A percentile compares a stretch with the other conserved stretches of the same genome.
Conservation (phyloP, 2,329 filamentous ascomycete genomes). For the Penicillium sclerotiorum region DNA sequence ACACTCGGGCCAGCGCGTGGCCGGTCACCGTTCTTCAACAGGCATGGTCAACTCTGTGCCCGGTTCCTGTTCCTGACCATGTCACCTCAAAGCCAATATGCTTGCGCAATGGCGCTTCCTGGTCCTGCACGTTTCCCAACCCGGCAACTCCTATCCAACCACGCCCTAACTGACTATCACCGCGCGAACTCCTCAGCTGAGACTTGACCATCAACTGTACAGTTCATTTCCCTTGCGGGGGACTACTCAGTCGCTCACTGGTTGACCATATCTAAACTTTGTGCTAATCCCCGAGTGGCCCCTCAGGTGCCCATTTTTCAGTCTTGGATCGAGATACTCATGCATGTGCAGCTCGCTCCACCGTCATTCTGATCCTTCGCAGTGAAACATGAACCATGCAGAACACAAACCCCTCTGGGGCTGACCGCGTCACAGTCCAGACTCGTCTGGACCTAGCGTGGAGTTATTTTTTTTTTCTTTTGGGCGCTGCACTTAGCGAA, state of each 20-base stretch:
- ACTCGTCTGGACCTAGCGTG: background rate
- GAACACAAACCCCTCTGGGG: background rate
- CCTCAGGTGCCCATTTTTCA: conserved; percentile 3
- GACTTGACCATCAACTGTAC: background rate
- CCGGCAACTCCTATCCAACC: background rate
- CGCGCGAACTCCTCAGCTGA: background rate
- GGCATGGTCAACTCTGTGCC: conserved; percentile 12
- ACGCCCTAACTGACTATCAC: background rate
- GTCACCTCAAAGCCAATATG: conserved; percentile 13
- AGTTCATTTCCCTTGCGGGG: background rate
- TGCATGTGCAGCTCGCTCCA: background rate
- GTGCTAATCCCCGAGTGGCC: background rate
- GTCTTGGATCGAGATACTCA: conserved; percentile 7
- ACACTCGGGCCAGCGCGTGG: conserved; percentile 19
- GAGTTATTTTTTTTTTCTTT: background rate
- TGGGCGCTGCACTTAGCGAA: background rate
- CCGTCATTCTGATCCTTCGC: conserved; percentile 1
- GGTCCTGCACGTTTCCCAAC: background rate
- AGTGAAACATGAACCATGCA: background rate
- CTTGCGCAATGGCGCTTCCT: background rate
- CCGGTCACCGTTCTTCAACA: conserved; percentile 15
- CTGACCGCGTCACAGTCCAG: conserved; percentile 3
- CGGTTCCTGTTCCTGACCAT: conserved; percentile 4
- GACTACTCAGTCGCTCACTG: background rate
- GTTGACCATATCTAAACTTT: background rate